Percentiles rank a stretch among this genome's conserved stretches.
These are phyloP conservation scores for Penicillium waksmanii DNA, from an alignment of 495 filamentous ascomycete species.

Conservation along the genomic window DNA sequence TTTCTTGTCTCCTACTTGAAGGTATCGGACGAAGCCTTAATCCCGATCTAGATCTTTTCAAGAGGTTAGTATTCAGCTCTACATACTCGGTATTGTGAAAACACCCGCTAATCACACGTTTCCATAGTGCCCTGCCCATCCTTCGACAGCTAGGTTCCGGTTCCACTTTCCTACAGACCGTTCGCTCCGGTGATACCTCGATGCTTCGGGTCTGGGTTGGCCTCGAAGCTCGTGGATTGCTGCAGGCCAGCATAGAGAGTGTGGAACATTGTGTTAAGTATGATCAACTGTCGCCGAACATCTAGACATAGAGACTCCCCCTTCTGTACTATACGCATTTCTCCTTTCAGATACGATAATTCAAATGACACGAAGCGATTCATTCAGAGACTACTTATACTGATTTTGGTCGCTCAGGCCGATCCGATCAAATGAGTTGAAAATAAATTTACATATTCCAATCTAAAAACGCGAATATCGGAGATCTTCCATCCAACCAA, in stretches of 20 bases:
- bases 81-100: background rate
- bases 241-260: conserved; percentile 86
- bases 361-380: conserved; percentile 3
- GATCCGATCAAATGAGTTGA: too few species aligned
- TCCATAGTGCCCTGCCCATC: conserved; percentile 79
- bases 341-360: conserved; percentile 4
- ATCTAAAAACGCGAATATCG: too few species aligned
- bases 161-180: conserved; percentile 48
- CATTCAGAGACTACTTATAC: background rate
- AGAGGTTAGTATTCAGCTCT: conserved; percentile 55
- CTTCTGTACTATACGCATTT: conserved; percentile 16
- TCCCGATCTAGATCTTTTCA: conserved; percentile 85
- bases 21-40: conserved; percentile 90
- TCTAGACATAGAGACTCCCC: conserved; percentile 46
- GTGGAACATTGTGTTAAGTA: conserved; percentile 86
- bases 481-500: too few species aligned
- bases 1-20: conserved; percentile 90
- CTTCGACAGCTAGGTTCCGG: conserved; percentile 83
- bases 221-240: conserved; percentile 82
- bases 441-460: too few species aligned
- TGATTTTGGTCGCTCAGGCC: too few species aligned
- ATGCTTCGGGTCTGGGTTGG: conserved; percentile 95
- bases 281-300: conserved; percentile 79
- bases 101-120: conserved; percentile 12
- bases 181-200: conserved; percentile 74